Base-by-base conservation (phyloP, 192 early-diverging fungal genomes). In the Entrophospora sp. region DNA sequence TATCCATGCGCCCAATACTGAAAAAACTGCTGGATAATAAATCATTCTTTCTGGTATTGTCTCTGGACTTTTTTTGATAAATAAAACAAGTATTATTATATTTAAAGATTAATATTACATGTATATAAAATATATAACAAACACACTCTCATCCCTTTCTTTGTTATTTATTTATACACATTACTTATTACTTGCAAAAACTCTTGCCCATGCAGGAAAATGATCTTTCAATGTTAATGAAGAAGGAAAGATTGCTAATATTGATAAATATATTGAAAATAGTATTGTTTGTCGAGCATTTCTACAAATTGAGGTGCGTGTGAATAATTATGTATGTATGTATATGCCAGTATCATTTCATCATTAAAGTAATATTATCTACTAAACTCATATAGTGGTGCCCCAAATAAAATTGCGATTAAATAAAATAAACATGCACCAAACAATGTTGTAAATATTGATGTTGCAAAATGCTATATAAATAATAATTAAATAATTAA, bases 1-100 rank as follows among this genome's bases (percentile, higher is more conserved):
- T n/a, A 76, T 52, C 77, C 77, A 79, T 22, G 77, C 73, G 10
- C 77, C 77, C 20, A 73, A 32, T 25, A 77, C 56, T 9, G 68
- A 32, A 38, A 52, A 63, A 1, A 77, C 46, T 18, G 65, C 57
- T 38, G 71, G 67, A 25, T 71, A 62, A 65, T 74, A 74, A 10
- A 70, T 66, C 31, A 67, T 69, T n/a, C 71, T 73, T 52, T 77
- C 76, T 34, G 64, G 35, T 10, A 66, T 72, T 7, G 58, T 72
- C 38, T 61, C 53, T 9, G 70, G 76, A 30, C 76, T 77, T 36
- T 12, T 10, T 62, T 42, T 1, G n/a, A 62, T 45, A 65, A 30
- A 3, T 44, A 42, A 69, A 52, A 24, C 5, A 37, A 14, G 13
- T 37, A 22, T 30, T 37, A 22, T 37, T 8, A 36, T 44, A 1